Evolutionary conservation across 2,329 filamentous ascomycete genomes (phyloP).

Genomic region (Epichloe scottii): DNA sequence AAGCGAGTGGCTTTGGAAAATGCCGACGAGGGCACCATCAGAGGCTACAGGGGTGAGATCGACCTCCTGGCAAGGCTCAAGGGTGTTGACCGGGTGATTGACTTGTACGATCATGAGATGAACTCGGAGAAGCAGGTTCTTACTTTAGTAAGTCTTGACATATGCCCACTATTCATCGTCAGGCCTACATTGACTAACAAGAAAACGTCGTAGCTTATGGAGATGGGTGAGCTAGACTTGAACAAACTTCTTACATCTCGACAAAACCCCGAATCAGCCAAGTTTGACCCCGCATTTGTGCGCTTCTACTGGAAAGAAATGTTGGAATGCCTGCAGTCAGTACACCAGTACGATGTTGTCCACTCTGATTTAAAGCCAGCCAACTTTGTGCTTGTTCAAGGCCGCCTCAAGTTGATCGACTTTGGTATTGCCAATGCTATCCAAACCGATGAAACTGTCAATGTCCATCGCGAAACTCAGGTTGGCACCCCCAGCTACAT

Average conservation of each 20-base stretch:
- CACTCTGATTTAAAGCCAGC: conserved; percentile 95
- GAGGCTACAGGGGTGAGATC: conserved; percentile 90
- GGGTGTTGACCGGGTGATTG: conserved; percentile 80
- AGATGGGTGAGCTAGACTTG: conserved; percentile 89
- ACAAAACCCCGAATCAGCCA: conserved; percentile 57
- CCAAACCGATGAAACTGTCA: conserved; percentile 87
- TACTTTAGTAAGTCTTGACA: conserved; percentile 52
- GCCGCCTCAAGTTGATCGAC: conserved; percentile 88
- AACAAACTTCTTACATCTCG: conserved; percentile 70
- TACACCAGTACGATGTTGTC: conserved; percentile 84
- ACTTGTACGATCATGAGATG: conserved; percentile 83
- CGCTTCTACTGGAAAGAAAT: conserved; percentile 99
- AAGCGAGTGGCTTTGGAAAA: conserved; percentile 88
- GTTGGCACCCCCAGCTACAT: conserved; percentile 98
- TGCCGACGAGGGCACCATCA: conserved; percentile 70
- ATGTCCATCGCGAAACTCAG: conserved; percentile 91
- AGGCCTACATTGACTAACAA: not conserved
- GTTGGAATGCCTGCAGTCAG: conserved; percentile 85
- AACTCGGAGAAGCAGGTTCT: conserved; percentile 85
- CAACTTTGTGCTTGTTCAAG: conserved; percentile 89
- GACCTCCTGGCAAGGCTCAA: conserved; percentile 73
- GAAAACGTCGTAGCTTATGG: conserved; percentile 59
- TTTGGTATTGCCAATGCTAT: conserved; percentile 98
- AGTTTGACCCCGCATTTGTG: conserved; percentile 79
- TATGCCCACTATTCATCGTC: not conserved